Conservation (phyloP, 768 basidiomycete species). For the Leccinum boreale region DNA sequence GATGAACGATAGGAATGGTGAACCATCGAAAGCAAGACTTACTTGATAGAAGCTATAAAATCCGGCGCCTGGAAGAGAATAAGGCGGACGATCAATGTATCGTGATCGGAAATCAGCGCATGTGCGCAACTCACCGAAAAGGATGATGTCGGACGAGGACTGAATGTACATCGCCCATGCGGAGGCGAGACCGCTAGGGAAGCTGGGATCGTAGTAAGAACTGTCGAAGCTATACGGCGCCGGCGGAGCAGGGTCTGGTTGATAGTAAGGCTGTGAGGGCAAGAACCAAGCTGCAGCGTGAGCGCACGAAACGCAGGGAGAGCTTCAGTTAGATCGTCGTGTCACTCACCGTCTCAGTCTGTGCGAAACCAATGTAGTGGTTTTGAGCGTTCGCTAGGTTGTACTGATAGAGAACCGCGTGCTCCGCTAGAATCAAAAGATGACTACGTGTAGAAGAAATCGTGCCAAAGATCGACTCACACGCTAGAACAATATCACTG, state of each 20-base stretch:
- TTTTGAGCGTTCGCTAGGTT: constrained; percentile 40
- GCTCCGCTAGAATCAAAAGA: constrained; percentile 35
- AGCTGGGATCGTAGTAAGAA: constrained; percentile 39
- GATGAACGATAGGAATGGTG: background rate
- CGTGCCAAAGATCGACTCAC: constrained; percentile 6
- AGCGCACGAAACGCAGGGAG: background rate
- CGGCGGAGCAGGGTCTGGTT: constrained; percentile 42
- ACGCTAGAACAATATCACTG: constrained; percentile 7
- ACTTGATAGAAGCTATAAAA: constrained; percentile 49
- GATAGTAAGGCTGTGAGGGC: constrained; percentile 42
- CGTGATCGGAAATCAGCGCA: constrained; percentile 26
- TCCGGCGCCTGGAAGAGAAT: constrained; percentile 38
- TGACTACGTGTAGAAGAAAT: background rate
- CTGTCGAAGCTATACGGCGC: constrained; percentile 37
- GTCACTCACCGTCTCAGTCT: constrained; percentile 45
- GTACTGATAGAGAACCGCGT: constrained; percentile 48
- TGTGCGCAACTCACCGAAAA: constrained; percentile 35
- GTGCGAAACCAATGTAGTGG: constrained; percentile 49
- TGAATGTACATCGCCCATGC: constrained; percentile 21
- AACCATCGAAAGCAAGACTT: background rate
- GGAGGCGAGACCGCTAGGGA: constrained; percentile 2
- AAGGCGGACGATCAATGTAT: background rate
- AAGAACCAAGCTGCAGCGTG: background rate
- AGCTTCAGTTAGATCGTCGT: background rate
- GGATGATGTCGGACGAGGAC: constrained; percentile 37